phyloP scores from a whole-genome alignment of 176 grass and related monocot species.

The Cenchrus americanus region DNA sequence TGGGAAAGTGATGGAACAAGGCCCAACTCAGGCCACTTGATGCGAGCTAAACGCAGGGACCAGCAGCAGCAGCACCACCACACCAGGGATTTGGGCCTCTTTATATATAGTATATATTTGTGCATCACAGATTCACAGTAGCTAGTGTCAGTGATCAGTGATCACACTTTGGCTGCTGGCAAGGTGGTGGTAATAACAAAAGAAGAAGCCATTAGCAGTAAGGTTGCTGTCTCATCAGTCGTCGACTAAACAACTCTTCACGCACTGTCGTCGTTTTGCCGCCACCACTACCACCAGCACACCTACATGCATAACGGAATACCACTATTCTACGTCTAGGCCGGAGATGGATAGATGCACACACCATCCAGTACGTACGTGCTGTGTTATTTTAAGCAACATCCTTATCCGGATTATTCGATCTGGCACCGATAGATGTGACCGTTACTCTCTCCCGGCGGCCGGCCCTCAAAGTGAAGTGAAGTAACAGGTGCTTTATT shows the following conservation, averaged over 20 bases:
- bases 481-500: neutral
- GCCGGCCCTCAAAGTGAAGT: neutral
- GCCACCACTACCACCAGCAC: neutral
- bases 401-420: too few species aligned
- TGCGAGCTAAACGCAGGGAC: neutral
- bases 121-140: neutral
- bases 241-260: neutral
- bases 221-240: neutral
- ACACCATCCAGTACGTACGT: too few species aligned
- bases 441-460: neutral
- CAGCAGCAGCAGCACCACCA: neutral
- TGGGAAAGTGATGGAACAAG: slow-evolving; percentile 7
- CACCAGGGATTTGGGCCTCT: neutral
- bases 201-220: too few species aligned
- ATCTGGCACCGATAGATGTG: neutral
- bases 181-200: too few species aligned
- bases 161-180: too few species aligned
- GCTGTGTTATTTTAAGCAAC: too few species aligned
- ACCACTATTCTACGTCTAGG: neutral
- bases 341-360: too few species aligned
- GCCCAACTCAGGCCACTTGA: slow-evolving; percentile 17
- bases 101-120: neutral
- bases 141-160: neutral
- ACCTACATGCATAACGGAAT: neutral
- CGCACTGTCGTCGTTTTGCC: too few species aligned